Evolutionary conservation across 2,329 filamentous ascomycete genomes (phyloP), one percentile per base, ranked within the genome.

Genomic region (Hymenoscyphus albidus): DNA sequence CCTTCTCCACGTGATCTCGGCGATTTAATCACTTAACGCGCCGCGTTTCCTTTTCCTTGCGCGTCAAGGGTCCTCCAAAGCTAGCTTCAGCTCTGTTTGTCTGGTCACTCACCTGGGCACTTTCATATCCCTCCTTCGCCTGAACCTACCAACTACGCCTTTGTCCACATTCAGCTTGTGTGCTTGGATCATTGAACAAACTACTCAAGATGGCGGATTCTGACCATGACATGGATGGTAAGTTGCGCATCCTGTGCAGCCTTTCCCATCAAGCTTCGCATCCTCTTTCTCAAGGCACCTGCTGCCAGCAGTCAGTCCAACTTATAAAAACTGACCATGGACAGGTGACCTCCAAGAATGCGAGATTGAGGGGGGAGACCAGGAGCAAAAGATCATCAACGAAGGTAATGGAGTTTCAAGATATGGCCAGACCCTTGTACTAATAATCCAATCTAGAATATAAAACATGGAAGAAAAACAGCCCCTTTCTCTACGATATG

Each of bases 401-500:
- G 95, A 99, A 82, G 91, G 90, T 90, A 80, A 60, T 16, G 4
- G 27, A 31, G 31, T n/a, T 59, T 31, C 39, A 27, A 5, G 5
- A 13, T 12, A 5, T 60, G 18, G 16, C 32, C 32, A 55, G 10
- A 5, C 2, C 14, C 18, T 35, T 13, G 13, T 48, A 40, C 64
- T 68, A 55, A 65, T 54, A 39, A 61, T 54, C 42, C 51, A 3
- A 27, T 27, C 27, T 72, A 93, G 95, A 99, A 78, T 99, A 99
- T 85, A 99, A 99, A 78, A 97, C 94, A 70, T 99, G 95, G 95
- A 99, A 99, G 84, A 99, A 99, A 83, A 99, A 99, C 79, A 92
- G 91, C 70, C 93, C 95, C 3, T 98, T 98, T 76, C 89, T 99
- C 72, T 99, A 99, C 78, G 95, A 99, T 77, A 92, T 97, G 87